Conservation (phyloP, 306 rosid species). For the Rubus parviflorus region DNA sequence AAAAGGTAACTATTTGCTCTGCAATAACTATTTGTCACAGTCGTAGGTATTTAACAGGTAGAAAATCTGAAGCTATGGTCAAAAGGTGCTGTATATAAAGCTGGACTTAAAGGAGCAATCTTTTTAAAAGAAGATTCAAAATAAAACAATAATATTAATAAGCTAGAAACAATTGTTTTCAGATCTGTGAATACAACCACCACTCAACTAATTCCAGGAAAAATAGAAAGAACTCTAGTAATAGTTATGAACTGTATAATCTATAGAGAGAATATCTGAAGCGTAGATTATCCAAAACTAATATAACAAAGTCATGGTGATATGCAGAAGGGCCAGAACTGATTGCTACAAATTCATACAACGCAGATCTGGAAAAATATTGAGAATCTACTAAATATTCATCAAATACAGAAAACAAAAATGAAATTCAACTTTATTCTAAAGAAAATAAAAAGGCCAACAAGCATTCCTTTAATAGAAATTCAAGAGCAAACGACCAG, state of each 20-base stretch:
- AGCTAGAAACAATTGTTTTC: background rate
- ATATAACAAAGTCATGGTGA: background rate
- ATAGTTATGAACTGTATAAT: background rate
- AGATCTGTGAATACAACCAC: background rate
- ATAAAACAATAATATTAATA: background rate
- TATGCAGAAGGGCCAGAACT: background rate
- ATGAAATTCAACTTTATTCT: background rate
- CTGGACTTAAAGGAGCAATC: background rate
- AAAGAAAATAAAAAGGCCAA: background rate
- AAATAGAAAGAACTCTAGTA: background rate
- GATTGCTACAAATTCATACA: background rate
- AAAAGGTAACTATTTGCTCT: background rate
- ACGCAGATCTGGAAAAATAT: constrained; percentile 6
- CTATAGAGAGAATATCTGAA: background rate
- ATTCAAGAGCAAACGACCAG: background rate
- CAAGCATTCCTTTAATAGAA: background rate
- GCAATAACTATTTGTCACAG: background rate
- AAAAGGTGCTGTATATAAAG: background rate
- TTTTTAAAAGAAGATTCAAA: background rate
- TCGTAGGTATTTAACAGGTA: background rate
- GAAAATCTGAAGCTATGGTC: background rate
- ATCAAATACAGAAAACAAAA: background rate
- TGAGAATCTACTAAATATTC: background rate
- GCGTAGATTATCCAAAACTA: background rate
- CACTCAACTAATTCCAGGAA: background rate